Evolutionary conservation across 2,329 filamentous ascomycete genomes (phyloP).

Genomic region (Paecilomyces sp.): DNA sequence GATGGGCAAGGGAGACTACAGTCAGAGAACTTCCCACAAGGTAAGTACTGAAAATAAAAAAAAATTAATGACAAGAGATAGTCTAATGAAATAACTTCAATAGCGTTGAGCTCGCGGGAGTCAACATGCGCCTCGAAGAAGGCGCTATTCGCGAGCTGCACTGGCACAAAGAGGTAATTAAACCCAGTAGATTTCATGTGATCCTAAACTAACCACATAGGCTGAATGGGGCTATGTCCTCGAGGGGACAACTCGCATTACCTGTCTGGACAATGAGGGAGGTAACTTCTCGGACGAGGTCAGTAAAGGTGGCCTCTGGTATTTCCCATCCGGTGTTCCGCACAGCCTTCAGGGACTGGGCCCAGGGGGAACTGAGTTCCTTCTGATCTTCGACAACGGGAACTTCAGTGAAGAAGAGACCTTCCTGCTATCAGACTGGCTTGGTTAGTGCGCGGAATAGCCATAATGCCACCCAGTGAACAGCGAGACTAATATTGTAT

Average conservation of each 20-base stretch:
- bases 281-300: slow-evolving; percentile 70
- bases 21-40: slow-evolving; percentile 24
- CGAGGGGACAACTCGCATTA: slow-evolving; percentile 63
- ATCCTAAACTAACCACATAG: slow-evolving; percentile 4
- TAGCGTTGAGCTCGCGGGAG: slow-evolving; percentile 61
- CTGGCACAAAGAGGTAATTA: slow-evolving; percentile 61
- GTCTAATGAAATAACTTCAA: not conserved
- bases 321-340: slow-evolving; percentile 67
- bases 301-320: slow-evolving; percentile 69
- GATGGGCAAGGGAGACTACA: slow-evolving; percentile 66
- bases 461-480: not conserved
- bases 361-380: slow-evolving; percentile 55
- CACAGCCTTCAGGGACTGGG: slow-evolving; percentile 67
- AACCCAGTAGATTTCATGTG: not conserved
- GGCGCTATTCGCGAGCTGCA: slow-evolving; percentile 71
- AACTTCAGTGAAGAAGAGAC: slow-evolving; percentile 59
- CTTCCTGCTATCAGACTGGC: slow-evolving; percentile 67
- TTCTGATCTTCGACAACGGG: slow-evolving; percentile 54
- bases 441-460: slow-evolving; percentile 39
- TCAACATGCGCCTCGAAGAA: slow-evolving; percentile 69
- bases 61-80: too few species aligned
- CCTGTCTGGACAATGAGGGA: slow-evolving; percentile 66
- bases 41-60: not conserved
- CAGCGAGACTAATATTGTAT: not conserved
- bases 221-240: slow-evolving; percentile 73